Evolutionary conservation across 306 rosid species (phyloP), one percentile per base, ranked within the genome.

Genomic region (Prosopis cineraria): DNA sequence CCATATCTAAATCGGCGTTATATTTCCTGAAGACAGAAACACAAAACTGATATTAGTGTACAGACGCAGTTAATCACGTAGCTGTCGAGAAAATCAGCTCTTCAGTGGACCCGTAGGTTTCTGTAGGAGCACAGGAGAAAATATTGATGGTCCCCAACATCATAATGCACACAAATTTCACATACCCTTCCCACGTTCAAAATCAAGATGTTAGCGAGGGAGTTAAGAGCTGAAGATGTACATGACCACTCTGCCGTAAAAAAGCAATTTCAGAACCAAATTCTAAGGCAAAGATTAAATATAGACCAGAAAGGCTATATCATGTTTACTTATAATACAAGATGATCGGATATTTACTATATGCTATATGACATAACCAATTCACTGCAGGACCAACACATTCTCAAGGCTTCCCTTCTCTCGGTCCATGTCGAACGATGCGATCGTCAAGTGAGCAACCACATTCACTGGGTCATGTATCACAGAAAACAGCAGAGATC

Each of bases 251-350:
- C 63, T 24, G 63, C 33, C 63, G 24, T 24, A 12, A 55, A 24
- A 3, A 55, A 27, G 17, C 37, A 58, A 56, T 56, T 92, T 88
- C 86, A 89, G 87, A 85, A 83, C 45, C 77, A 36, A 19, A 36
- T 34, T 36, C 47, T 65, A 37, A 36, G 24, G 70, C 0, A 36
- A 36, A 10, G 19, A 1, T 20, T 20, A 48, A 22, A 37, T 20
- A 20, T 39, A 37, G 24, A 66, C 10, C 48, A 12, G 16, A n/a
- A 39, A 66, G 71, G 34, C 33, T 24, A 67, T 40, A 67, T 16
- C 25, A 22, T 22, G 20, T 39, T 13, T 66, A 37, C 31, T 12
- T 22, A 11, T 20, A 1, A 64, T 65, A 66, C 34, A 40, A 22
- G 20, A 24, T 33, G 11, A 16, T 67, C 5, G 20, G 14, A 22